Percentiles rank a stretch among this genome's conserved stretches.
These are phyloP conservation scores for Hura crepitans DNA, from an alignment of 441 rosid species.

Conservation along the genomic window DNA sequence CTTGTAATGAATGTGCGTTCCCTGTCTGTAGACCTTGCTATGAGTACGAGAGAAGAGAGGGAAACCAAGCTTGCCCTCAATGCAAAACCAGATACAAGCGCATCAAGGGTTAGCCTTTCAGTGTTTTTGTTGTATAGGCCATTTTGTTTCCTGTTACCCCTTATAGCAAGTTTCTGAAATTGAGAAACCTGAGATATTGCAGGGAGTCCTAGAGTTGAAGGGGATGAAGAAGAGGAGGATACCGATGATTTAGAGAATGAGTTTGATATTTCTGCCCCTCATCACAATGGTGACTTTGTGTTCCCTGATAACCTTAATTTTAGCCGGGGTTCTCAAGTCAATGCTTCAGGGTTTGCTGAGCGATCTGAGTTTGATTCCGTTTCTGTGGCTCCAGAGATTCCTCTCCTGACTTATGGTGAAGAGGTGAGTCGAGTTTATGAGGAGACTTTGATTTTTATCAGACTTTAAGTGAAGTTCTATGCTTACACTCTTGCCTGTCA, in stretches of 20 bases:
- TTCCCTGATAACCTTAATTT: constrained; percentile 40
- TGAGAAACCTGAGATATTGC: constrained; percentile 23
- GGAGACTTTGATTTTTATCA: constrained; percentile 9
- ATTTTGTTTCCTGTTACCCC: neutral
- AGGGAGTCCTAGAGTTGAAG: constrained; percentile 80
- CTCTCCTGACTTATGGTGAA: constrained; percentile 56
- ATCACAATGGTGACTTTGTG: constrained; percentile 41
- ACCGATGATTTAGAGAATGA: constrained; percentile 69
- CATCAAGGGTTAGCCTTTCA: constrained; percentile 45
- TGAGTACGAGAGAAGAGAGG: constrained; percentile 82
- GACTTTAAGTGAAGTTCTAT: neutral
- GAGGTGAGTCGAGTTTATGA: constrained; percentile 40
- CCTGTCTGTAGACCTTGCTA: constrained; percentile 76
- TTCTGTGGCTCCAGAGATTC: constrained; percentile 40
- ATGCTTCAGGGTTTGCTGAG: constrained; percentile 36
- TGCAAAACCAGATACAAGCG: constrained; percentile 81
- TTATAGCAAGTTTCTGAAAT: neutral
- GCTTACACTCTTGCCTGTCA: neutral
- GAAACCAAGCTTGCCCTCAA: constrained; percentile 76
- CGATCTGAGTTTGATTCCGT: constrained; percentile 48
- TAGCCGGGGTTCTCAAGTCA: constrained; percentile 34
- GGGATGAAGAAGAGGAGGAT: constrained; percentile 81
- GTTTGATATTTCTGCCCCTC: constrained; percentile 46
- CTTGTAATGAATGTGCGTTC: constrained; percentile 87
- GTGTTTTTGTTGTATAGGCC: neutral